A percentile compares a stretch with the other conserved stretches of the same genome.
These are phyloP conservation scores for Fusarium vanettenii DNA, from an alignment of 2,329 filamentous ascomycete genomes.

Conservation along the genomic window DNA sequence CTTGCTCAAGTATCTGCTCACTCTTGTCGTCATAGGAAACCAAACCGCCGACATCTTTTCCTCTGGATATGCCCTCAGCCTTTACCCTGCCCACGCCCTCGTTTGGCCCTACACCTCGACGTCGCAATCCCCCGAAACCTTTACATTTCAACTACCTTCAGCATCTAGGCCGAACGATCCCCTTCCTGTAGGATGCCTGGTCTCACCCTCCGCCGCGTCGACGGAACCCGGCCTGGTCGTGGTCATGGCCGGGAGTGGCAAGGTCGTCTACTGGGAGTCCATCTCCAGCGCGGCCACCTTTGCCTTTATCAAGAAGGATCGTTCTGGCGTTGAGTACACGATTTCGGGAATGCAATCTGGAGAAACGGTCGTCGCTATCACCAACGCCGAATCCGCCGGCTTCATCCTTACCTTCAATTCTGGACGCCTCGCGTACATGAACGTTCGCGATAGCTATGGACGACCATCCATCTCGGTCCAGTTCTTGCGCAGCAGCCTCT, in stretches of 20 bases:
- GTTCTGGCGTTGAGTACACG: constrained; percentile 80
- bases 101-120: constrained; percentile 89
- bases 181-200: constrained; percentile 84
- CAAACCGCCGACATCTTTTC: constrained; percentile 76
- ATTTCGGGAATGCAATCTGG: constrained; percentile 81
- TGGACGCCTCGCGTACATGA: constrained; percentile 88
- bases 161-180: constrained; percentile 75
- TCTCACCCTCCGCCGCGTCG: constrained; percentile 81
- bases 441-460: constrained; percentile 86
- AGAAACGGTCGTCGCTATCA: constrained; percentile 80
- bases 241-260: constrained; percentile 84
- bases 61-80: constrained; percentile 79
- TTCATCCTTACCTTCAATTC: constrained; percentile 88
- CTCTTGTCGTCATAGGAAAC: constrained; percentile 57
- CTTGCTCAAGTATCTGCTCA: constrained; percentile 18
- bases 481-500: constrained; percentile 74
- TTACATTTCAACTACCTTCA: constrained; percentile 83
- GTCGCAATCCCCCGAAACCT: constrained; percentile 77
- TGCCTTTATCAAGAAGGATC: constrained; percentile 84
- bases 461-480: constrained; percentile 83
- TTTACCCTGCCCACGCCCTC: constrained; percentile 85
- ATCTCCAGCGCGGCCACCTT: constrained; percentile 89
- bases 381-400: constrained; percentile 86
- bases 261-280: constrained; percentile 94
- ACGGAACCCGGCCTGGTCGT: constrained; percentile 88